phyloP scores from a whole-genome alignment of 2,329 filamentous ascomycete species.

The Diaporthe caulivora region DNA sequence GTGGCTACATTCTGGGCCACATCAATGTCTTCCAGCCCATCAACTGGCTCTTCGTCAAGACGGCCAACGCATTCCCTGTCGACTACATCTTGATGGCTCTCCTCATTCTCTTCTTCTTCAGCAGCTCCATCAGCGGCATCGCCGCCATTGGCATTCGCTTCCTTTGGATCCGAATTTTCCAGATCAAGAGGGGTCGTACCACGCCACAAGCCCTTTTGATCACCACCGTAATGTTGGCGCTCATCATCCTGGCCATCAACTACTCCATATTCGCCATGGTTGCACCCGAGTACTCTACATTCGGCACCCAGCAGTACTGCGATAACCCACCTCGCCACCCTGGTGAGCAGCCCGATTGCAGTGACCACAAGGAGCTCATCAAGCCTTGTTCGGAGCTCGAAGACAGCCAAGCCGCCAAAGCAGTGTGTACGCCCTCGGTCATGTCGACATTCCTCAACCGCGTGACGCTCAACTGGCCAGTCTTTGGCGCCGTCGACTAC shows the following conservation, averaged over 20 bases:
- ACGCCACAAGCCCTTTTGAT: constrained; percentile 92
- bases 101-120: constrained; percentile 88
- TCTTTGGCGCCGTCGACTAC: constrained; percentile 93
- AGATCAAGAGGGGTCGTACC: constrained; percentile 88
- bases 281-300: constrained; percentile 95
- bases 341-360: constrained; percentile 81
- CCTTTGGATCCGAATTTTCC: constrained; percentile 94
- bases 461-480: constrained; percentile 92
- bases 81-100: constrained; percentile 93
- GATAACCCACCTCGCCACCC: constrained; percentile 74
- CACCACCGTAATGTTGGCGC: constrained; percentile 88
- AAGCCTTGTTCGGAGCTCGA: constrained; percentile 85
- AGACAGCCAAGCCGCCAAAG: constrained; percentile 76
- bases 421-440: constrained; percentile 91
- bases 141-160: constrained; percentile 93
- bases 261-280: constrained; percentile 93
- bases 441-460: constrained; percentile 95
- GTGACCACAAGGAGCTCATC: constrained; percentile 76
- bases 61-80: constrained; percentile 86
- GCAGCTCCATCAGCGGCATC: constrained; percentile 87
- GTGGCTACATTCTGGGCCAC: constrained; percentile 89
- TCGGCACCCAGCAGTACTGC: constrained; percentile 95
- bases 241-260: constrained; percentile 92
- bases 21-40: constrained; percentile 96
- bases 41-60: constrained; percentile 88